These are phyloP conservation scores for Exophiala xenobiotica DNA, from an alignment of 2,329 filamentous ascomycete genomes.

Conservation along the genomic window DNA sequence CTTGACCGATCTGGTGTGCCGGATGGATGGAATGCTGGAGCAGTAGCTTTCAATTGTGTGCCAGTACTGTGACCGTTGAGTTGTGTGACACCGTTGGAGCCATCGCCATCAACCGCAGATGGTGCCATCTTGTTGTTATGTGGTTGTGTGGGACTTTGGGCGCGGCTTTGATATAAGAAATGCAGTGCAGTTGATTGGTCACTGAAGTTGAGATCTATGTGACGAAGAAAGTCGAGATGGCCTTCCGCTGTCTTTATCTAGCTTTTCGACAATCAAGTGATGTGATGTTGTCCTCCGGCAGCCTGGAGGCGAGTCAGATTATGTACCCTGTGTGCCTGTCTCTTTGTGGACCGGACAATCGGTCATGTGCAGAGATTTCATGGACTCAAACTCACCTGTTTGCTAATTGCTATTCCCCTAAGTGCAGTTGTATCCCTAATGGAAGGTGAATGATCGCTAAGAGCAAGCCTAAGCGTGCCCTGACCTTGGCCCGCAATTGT, in stretches of 20 bases:
- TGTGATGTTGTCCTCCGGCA: background rate
- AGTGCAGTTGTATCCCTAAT: constrained; percentile 31
- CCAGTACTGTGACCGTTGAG: constrained; percentile 18
- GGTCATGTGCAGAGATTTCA: constrained; percentile 31
- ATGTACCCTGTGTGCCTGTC: constrained; percentile 9
- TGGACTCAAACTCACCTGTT: constrained; percentile 18
- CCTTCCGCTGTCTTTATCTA: constrained; percentile 1
- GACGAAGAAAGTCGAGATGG: constrained; percentile 1
- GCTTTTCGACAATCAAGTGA: background rate
- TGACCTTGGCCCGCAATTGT: constrained; percentile 6
- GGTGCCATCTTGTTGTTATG: constrained; percentile 21
- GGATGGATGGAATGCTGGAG: constrained; percentile 40
- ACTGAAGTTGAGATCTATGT: background rate
- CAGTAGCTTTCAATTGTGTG: constrained; percentile 41
- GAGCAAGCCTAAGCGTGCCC: constrained; percentile 27
- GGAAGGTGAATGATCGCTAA: constrained; percentile 30
- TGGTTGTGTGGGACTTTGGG: background rate
- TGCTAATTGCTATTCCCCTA: constrained; percentile 25
- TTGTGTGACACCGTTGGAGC: constrained; percentile 17
- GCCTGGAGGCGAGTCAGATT: constrained; percentile 9
- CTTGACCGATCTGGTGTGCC: constrained; percentile 41
- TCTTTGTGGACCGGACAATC: constrained; percentile 8
- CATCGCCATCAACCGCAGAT: constrained; percentile 18
- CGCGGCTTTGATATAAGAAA: constrained; percentile 1
- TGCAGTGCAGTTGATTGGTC: constrained; percentile 20